Percentiles rank a stretch among this genome's conserved stretches.
Conservation (phyloP, 2,329 filamentous ascomycete species). For the Pseudonectria buxi region DNA sequence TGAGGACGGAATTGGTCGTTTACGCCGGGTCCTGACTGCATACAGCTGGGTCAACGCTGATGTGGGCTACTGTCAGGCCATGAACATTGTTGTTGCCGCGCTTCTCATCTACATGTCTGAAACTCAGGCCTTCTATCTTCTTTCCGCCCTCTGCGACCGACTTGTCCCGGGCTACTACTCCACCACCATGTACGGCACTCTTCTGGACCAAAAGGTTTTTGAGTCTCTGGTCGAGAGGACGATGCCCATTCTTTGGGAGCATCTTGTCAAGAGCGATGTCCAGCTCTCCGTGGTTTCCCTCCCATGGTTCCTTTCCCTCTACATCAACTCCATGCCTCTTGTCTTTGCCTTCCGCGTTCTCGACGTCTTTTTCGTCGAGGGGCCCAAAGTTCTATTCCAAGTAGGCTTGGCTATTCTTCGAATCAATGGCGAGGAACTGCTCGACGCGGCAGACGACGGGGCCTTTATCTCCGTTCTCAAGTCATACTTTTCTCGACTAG, state of each 20-base stretch:
- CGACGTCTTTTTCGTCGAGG: constrained; percentile 97
- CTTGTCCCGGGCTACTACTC: constrained; percentile 96
- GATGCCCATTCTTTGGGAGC: constrained; percentile 97
- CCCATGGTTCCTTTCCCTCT: constrained; percentile 95
- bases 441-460: constrained; percentile 90
- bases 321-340: constrained; percentile 98
- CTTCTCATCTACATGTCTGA: constrained; percentile 98
- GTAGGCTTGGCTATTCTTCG: constrained; percentile 93
- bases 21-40: constrained; percentile 86
- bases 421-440: constrained; percentile 91
- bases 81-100: constrained; percentile 99
- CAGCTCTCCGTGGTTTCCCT: constrained; percentile 95
- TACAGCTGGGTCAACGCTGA: constrained; percentile 97
- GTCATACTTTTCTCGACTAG: constrained; percentile 84
- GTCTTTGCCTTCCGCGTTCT: constrained; percentile 95
- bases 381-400: constrained; percentile 95
- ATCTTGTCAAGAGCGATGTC: constrained; percentile 93
- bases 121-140: constrained; percentile 86
- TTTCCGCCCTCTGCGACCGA: constrained; percentile 86
- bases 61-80: constrained; percentile 97
- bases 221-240: constrained; percentile 98
- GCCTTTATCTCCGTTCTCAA: constrained; percentile 96
- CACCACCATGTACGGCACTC: constrained; percentile 96
- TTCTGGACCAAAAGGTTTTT: constrained; percentile 95
- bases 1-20: constrained; percentile 84